Evolutionary conservation across 192 early-diverging fungal genomes (phyloP).

Genomic region (Rhizophlyctis rosea): DNA sequence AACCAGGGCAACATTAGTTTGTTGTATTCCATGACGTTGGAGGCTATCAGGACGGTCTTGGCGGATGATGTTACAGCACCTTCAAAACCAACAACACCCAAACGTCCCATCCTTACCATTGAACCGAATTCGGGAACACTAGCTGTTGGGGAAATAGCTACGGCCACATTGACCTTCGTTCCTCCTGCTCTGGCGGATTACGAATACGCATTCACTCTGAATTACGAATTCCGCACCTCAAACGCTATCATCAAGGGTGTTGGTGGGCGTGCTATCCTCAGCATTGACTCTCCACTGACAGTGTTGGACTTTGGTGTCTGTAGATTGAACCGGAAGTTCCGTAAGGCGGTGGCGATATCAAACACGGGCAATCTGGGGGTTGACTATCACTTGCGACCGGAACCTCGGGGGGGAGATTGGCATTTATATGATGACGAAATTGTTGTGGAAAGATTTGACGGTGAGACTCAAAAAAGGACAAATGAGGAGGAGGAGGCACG

Average conservation of each 20-base stretch:
- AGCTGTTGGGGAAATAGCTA: conserved; percentile 40
- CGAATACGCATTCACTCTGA: conserved; percentile 41
- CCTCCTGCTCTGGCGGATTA: conserved; percentile 49
- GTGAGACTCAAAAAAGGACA: background rate
- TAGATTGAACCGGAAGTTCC: conserved; percentile 43
- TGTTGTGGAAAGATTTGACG: background rate
- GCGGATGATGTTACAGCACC: conserved; percentile 3
- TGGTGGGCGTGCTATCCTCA: conserved; percentile 48
- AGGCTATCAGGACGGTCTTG: conserved; percentile 9
- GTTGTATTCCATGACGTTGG: conserved; percentile 33
- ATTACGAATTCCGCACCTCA: conserved; percentile 51
- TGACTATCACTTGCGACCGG: conserved; percentile 48
- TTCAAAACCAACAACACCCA: conserved; percentile 8
- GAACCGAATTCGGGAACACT: conserved; percentile 35
- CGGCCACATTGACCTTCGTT: conserved; percentile 40
- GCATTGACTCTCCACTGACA: conserved; percentile 42
- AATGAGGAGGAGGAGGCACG: background rate
- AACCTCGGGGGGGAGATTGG: conserved; percentile 46
- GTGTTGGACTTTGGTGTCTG: conserved; percentile 57
- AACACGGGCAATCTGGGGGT: conserved; percentile 59
- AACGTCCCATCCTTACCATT: conserved; percentile 22
- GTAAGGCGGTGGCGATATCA: conserved; percentile 44
- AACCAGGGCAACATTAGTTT: conserved; percentile 60
- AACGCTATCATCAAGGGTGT: conserved; percentile 36
- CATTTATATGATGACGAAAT: conserved; percentile 34